Base-by-base conservation (phyloP, 345 rosid genomes). In the Boechera retrofracta region DNA sequence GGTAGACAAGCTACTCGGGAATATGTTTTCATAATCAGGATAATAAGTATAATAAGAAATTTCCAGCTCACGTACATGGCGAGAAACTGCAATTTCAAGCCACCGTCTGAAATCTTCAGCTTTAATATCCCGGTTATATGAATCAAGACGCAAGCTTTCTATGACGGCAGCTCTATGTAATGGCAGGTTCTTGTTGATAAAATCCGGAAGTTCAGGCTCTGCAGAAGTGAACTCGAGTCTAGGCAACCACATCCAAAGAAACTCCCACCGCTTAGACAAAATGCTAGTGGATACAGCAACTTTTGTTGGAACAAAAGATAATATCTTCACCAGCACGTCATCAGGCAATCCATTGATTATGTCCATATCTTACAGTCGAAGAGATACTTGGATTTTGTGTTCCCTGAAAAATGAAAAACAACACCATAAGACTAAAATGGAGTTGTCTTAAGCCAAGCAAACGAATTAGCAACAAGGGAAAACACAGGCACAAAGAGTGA, bases 231-330 rank as follows among this genome's bases (percentile, higher is more conserved):
- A 48, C 24, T 48, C 53, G 2, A 69, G 63, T 15, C 10, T 48
- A 69, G 52, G 63, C n/a, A 53, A 9, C 63, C 10, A 68, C 61
- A 54, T 69, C 73, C 62, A 69, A 39, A 69, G 57, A 54, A 54
- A 54, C 52, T 69, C 5, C 52, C 62, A 53, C 2, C 16, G 42
- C 2, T 67, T 51, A 4, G 71, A 35, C 71, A 67, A 67, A 24
- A 67, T 18, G 71, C 62, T 15, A 0, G 62, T 53, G 38, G 62
- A 68, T 0, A 69, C 39, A 54, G 39, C 52, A 8, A 8, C 38
- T 10, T 54, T 9, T 9, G 62, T 69, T 41, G 63, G 39, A 10
- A 39, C 7, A 5, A 54, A 54, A 0, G 24, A 15, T 31, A 69
- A 4, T 54, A 69, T 69, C 63, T 54, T 69, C 3, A 54, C 9